Base-by-base conservation (phyloP, 140 eudicot species). In the Stevia rebaudiana region DNA sequence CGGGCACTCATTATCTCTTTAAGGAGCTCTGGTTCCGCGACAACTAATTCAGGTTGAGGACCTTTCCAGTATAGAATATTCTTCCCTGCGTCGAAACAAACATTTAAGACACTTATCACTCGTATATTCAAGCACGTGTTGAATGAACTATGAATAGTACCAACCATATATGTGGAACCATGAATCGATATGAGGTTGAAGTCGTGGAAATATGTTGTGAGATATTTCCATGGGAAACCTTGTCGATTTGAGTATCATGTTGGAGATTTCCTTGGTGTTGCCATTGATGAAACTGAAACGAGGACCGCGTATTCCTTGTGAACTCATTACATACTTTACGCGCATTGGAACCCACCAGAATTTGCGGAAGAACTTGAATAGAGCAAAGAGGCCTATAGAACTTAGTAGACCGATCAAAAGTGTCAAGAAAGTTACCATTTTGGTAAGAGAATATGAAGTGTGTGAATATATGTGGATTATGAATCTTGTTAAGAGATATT, bases 101-200 rank as follows among this genome's bases (percentile, higher is more conserved):
- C 56, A 24, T 33, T 16, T 12, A 17, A 49, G 44, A 54, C 9
- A 7, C 23, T 1, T 48, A 2, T 12, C 37, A 22, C 50, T 3
- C 53, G 42, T 13, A 37, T 37, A 25, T 8, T 25, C 6, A 48
- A 5, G 55, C 24, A 23, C 19, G 6, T 0, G 19, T 13, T 6
- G 23, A 44, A 15, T 7, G 33, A 44, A 49, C 55, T 6, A 0
- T 49, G 9, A 8, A 30, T 52, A 21, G 10, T 24, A 52, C 17
- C 8, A 23, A 85, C 94, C 94, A 15, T 85, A 82, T 58, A 74
- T 13, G 16, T 52, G 74, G 8, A 76, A 31, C 88, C 88, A 85
- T 2, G 86, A 35, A 55, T 76, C 55, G 8, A 82, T 61, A 57
- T 85, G 88, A 71, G 94, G 94, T 60, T 76, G 83, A 39, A 85